A percentile compares a stretch with the other conserved stretches of the same genome.
These are phyloP conservation scores for Torulaspora microellipsoides DNA, from an alignment of 805 yeast genomes.

Conservation along the genomic window DNA sequence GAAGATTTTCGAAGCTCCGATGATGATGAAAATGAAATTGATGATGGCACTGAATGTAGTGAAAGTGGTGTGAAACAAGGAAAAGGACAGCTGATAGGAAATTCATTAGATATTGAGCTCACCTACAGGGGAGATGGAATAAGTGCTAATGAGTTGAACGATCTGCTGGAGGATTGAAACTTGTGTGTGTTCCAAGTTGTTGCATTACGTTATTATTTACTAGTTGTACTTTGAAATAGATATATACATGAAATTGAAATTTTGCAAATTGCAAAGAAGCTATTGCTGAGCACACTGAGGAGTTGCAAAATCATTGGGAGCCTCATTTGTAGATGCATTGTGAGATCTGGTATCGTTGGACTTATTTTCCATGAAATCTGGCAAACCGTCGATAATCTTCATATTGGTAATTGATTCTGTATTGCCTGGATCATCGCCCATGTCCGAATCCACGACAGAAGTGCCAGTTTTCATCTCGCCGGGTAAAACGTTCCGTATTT, in stretches of 20 bases:
- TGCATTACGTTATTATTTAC: constrained; percentile 2
- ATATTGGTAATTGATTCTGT: constrained; percentile 30
- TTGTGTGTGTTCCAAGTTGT: not conserved
- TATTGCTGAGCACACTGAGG: constrained; percentile 43
- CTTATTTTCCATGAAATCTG: constrained; percentile 16
- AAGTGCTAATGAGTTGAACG: constrained; percentile 22
- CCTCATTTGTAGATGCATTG: not conserved
- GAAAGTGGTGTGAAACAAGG: not conserved
- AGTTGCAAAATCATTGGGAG: constrained; percentile 9
- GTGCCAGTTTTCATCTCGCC: constrained; percentile 7
- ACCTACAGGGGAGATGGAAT: constrained; percentile 27
- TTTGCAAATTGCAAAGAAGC: constrained; percentile 7
- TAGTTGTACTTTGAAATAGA: not conserved
- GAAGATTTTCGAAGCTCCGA: constrained; percentile 21
- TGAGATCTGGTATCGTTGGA: not conserved
- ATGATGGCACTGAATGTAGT: not conserved
- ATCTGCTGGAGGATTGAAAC: constrained; percentile 13
- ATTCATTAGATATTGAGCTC: constrained; percentile 16
- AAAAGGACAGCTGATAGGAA: not conserved
- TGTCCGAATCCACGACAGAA: not conserved
- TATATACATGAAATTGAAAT: constrained; percentile 10
- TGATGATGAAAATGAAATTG: constrained; percentile 18
- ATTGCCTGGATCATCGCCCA: constrained; percentile 23
- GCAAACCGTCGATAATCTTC: constrained; percentile 27
- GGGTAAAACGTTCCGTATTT: constrained; percentile 54